Percentiles rank a stretch among this genome's conserved stretches.
These are phyloP conservation scores for Hypoxylon lenormandii DNA, from an alignment of 495 filamentous ascomycete species.

Conservation along the genomic window DNA sequence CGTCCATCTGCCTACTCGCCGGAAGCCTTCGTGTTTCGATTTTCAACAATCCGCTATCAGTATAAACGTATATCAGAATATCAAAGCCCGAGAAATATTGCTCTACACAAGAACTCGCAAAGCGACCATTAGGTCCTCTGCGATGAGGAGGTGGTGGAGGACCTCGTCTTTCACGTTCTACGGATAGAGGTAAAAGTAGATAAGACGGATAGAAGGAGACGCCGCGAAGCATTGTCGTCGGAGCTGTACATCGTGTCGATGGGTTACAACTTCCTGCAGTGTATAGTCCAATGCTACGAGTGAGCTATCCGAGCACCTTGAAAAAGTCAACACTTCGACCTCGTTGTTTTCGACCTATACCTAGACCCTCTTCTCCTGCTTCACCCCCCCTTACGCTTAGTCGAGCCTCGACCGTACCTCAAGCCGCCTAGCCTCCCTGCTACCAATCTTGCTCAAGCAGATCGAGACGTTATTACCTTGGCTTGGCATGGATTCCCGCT, in stretches of 20 bases:
- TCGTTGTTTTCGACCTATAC: conserved; percentile 22
- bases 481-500: conserved; percentile 68
- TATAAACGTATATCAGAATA: conserved; percentile 22
- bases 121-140: conserved; percentile 56
- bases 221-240: conserved; percentile 30
- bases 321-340: conserved; percentile 14
- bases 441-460: conserved; percentile 25
- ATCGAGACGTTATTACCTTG: conserved; percentile 32
- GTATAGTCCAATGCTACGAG: conserved; percentile 43
- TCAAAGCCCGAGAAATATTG: conserved; percentile 27
- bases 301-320: conserved; percentile 29
- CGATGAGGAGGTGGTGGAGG: conserved; percentile 60
- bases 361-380: conserved; percentile 3
- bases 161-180: conserved; percentile 50
- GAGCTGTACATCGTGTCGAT: conserved; percentile 30
- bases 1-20: conserved; percentile 20
- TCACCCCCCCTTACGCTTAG: neutral
- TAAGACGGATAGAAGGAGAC: conserved; percentile 27
- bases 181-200: conserved; percentile 45
- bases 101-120: conserved; percentile 39
- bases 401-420: neutral
- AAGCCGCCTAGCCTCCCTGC: conserved; percentile 9
- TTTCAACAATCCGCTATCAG: conserved; percentile 16
- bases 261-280: conserved; percentile 24
- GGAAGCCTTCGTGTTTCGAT: conserved; percentile 47